Conservation (phyloP, 305 asterid genomes). For the Euphrasia arctica region DNA sequence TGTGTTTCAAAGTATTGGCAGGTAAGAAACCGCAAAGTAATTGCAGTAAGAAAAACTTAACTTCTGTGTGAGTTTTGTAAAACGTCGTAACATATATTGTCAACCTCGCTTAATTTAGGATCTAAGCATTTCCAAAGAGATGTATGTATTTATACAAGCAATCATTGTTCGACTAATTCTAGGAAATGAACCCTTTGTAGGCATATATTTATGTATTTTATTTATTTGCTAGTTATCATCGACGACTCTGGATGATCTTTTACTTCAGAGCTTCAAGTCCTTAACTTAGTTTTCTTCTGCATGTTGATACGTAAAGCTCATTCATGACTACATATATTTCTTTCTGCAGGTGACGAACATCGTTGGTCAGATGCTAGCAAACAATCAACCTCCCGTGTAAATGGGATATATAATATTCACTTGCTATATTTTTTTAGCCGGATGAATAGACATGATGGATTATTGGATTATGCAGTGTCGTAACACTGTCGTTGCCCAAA, state of each 20-base stretch:
- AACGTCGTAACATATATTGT: too few species aligned
- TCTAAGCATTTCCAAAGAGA: too few species aligned
- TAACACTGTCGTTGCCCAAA: background rate
- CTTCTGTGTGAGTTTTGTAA: too few species aligned
- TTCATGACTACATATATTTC: constrained; percentile 21
- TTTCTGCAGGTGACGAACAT: constrained; percentile 70
- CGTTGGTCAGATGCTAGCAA: constrained; percentile 79
- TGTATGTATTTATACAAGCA: background rate
- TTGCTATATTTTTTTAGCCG: constrained; percentile 13
- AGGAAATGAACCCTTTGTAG: background rate
- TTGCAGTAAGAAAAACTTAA: too few species aligned
- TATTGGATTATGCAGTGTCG: constrained; percentile 16
- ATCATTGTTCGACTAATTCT: background rate
- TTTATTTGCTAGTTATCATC: too few species aligned
- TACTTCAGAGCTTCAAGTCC: too few species aligned
- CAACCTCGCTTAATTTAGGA: too few species aligned
- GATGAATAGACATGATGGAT: constrained; percentile 22
- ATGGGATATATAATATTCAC: constrained; percentile 16
- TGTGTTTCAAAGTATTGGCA: constrained; percentile 96
- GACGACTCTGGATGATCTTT: too few species aligned
- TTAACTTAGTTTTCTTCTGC: background rate
- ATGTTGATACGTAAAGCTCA: background rate
- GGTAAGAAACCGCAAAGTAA: constrained; percentile 32
- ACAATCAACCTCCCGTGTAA: constrained; percentile 52
- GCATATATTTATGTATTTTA: background rate